Base-by-base conservation (phyloP, 768 basidiomycete genomes). In the Hygrophorus pudorinus region DNA sequence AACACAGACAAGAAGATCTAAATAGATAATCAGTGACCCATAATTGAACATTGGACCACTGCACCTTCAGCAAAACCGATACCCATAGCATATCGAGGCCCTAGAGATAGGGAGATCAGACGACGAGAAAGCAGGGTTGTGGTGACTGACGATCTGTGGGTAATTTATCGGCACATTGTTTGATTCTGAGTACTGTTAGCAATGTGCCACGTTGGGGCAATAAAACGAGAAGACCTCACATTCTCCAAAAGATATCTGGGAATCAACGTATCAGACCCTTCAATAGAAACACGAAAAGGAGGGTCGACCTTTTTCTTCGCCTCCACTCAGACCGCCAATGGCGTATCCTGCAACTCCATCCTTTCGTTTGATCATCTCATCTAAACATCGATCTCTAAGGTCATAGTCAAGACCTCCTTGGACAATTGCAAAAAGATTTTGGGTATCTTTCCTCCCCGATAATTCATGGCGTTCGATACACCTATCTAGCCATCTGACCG, bases 11-110 rank as follows among this genome's bases (percentile, higher is more conserved):
- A 94, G 65, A 11, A 94, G 70, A 66, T 94, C 90, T 87, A 48
- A 32, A 18, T 6, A n/a, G 13, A 18, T 42, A 2, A 10, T 30
- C 16, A 41, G 35, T 20, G 17, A 30, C 17, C 9, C 1, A 1
- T 14, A 30, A 35, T 28, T 33, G 42, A 34, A 53, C 30, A 36
- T 18, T 12, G 14, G 13, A 38, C 38, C 27, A 29, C 20, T 14
- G 30, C 48, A 86, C 86, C 87, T 76, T 93, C 90, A 21, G 89
- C 88, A 60, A 89, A 92, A 7, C 90, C 89, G 34, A 93, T 75
- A 1, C 89, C 91, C 90, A 94, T 94, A 3, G 83, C 81, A 64
- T 93, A 94, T 51, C 89, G 74, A 7, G 90, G 89, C 36, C 86
- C 87, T 89, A 33, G 10, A 32, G 39, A 40, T 27, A 61, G 38